Conservation (phyloP, 345 rosid genomes). For the Mallotus nudiflorus region DNA sequence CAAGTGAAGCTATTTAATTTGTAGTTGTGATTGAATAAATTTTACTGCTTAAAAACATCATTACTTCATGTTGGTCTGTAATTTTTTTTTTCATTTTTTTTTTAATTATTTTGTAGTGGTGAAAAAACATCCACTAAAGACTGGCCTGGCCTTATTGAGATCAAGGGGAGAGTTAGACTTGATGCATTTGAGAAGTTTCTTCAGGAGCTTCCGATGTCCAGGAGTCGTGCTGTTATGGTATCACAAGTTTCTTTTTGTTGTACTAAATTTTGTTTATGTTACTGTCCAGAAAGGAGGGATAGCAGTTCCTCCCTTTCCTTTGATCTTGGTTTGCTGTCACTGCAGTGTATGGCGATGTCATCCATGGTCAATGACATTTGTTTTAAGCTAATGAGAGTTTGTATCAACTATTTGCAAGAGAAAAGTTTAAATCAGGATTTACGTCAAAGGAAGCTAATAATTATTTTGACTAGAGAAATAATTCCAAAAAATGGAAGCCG, state of each 20-base stretch:
- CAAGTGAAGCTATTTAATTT: neutral
- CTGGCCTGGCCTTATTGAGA: constrained; percentile 72
- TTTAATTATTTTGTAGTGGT: constrained; percentile 54
- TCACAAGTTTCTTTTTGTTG: constrained; percentile 44
- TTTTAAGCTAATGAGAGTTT: constrained; percentile 13
- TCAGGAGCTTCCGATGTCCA: constrained; percentile 88
- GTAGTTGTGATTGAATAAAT: neutral
- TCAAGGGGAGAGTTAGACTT: constrained; percentile 90
- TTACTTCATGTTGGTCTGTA: neutral
- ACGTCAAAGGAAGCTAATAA: neutral
- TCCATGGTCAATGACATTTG: constrained; percentile 1
- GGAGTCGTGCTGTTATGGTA: constrained; percentile 96
- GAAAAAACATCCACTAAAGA: constrained; percentile 63
- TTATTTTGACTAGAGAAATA: neutral
- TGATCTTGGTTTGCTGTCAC: constrained; percentile 4
- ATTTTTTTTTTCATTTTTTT: neutral
- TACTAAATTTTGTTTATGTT: constrained; percentile 36
- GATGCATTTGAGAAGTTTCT: constrained; percentile 95
- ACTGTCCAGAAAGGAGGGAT: constrained; percentile 16
- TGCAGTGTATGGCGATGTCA: constrained; percentile 17
- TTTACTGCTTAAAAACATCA: neutral
- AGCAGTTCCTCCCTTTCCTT: constrained; percentile 11
- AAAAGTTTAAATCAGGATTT: constrained; percentile 9
- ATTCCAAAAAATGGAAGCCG: neutral
- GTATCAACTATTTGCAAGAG: constrained; percentile 11